Percentiles rank a stretch among this genome's conserved stretches.
Evolutionary conservation across 140 eudicot genomes (phyloP).

Genomic region (Ambrosia hybrid): DNA sequence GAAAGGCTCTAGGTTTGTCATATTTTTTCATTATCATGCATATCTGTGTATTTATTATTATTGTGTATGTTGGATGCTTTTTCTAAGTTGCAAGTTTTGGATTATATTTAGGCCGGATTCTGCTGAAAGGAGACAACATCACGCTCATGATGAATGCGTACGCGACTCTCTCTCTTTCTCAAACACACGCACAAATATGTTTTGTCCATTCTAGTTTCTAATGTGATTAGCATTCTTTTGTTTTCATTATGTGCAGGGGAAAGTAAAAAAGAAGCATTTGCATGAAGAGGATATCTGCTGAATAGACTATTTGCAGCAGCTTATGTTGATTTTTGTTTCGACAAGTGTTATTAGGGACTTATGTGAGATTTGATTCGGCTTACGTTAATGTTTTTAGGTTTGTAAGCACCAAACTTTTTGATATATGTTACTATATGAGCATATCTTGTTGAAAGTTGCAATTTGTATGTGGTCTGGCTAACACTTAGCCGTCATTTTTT

Average conservation of each 20-base stretch:
- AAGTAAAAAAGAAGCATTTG: conserved; percentile 25
- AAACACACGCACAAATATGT: not conserved
- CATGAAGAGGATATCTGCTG: conserved; percentile 8
- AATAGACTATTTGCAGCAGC: not conserved
- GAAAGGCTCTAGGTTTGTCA: conserved; percentile 67
- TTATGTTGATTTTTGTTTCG: conserved; percentile 11
- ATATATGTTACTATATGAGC: conserved; percentile 9
- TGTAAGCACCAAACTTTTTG: conserved; percentile 19
- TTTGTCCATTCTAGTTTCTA: not conserved
- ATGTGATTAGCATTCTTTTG: conserved; percentile 21
- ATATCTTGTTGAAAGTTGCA: conserved; percentile 17
- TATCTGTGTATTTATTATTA: not conserved
- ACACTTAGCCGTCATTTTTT: not conserved
- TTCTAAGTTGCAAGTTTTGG: conserved; percentile 23
- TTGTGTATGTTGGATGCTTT: not conserved
- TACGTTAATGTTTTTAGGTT: conserved; percentile 16
- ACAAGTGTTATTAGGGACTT: conserved; percentile 22
- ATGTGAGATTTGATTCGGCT: conserved; percentile 1
- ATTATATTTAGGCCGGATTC: conserved; percentile 60
- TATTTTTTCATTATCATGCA: not conserved
- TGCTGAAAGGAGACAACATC: conserved; percentile 91
- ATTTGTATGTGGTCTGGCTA: not conserved
- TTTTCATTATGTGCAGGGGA: conserved; percentile 34
- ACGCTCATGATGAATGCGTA: conserved; percentile 94
- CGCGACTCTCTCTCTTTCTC: not conserved